Conservation (phyloP, 257 asterid species). For the Thymus mandschuricus region DNA sequence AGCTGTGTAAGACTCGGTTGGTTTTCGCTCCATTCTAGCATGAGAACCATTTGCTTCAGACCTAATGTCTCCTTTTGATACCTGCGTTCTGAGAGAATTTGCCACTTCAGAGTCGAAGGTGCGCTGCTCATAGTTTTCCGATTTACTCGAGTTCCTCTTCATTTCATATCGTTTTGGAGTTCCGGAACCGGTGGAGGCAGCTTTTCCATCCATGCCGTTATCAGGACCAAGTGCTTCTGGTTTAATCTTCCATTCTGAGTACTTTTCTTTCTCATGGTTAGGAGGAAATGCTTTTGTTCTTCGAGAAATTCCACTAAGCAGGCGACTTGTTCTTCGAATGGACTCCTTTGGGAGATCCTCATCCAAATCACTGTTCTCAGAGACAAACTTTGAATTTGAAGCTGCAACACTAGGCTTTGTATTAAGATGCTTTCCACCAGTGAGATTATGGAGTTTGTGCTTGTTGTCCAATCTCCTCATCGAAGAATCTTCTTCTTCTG, state of each 20-base stretch:
- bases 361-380: conserved; percentile 33
- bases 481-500: no score
- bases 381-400: no score
- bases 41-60: not conserved
- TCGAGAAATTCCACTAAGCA: conserved; percentile 56
- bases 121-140: conserved; percentile 32
- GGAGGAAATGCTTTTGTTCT: conserved; percentile 61
- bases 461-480: no score
- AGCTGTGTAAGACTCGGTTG: conserved; percentile 6
- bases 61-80: no score
- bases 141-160: conserved; percentile 29
- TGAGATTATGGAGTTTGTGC: no score
- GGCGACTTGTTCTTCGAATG: conserved; percentile 37
- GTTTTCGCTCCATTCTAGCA: conserved; percentile 27
- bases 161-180: conserved; percentile 36
- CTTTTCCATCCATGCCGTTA: conserved; percentile 39
- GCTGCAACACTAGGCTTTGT: no score
- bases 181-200: conserved; percentile 34
- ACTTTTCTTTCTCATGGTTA: conserved; percentile 33
- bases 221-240: conserved; percentile 36
- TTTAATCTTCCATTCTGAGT: conserved; percentile 30
- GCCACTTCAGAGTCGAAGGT: no score
- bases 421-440: no score
- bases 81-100: no score
- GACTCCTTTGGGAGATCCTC: conserved; percentile 50